Conservation (phyloP, 768 basidiomycete species). For the Naematelia aurantialba region DNA sequence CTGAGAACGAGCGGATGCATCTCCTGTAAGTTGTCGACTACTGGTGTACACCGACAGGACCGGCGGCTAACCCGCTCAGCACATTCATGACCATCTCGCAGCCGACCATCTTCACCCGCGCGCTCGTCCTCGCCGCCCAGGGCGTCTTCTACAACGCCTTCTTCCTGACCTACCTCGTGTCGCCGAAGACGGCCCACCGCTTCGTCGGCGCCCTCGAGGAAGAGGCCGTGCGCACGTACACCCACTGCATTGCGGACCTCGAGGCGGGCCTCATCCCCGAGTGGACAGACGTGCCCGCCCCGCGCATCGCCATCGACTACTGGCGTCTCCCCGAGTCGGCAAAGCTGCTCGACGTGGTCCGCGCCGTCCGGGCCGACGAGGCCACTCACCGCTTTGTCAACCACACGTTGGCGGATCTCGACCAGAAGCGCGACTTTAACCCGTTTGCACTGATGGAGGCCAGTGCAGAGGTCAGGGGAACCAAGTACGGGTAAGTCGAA, state of each 20-base stretch:
- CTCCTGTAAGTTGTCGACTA: slow-evolving; percentile 60
- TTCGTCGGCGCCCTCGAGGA: slow-evolving; percentile 92
- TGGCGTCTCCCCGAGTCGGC: slow-evolving; percentile 55
- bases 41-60: slow-evolving; percentile 14
- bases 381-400: slow-evolving; percentile 89
- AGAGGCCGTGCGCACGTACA: slow-evolving; percentile 90
- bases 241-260: slow-evolving; percentile 76
- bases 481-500: slow-evolving; percentile 63
- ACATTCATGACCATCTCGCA: slow-evolving; percentile 91
- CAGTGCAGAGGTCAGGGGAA: slow-evolving; percentile 77
- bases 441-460: slow-evolving; percentile 71
- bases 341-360: slow-evolving; percentile 73
- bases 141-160: slow-evolving; percentile 61
- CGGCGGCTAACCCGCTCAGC: slow-evolving; percentile 52
- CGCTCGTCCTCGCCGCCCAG: slow-evolving; percentile 80
- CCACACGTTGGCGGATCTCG: slow-evolving; percentile 85
- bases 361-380: slow-evolving; percentile 89
- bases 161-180: slow-evolving; percentile 60
- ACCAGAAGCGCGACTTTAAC: slow-evolving; percentile 72
- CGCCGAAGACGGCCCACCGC: slow-evolving; percentile 59
- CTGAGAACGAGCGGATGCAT: slow-evolving; percentile 97
- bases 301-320: slow-evolving; percentile 85
- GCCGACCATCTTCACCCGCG: slow-evolving; percentile 75
- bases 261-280: slow-evolving; percentile 52
- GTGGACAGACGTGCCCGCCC: slow-evolving; percentile 68